A percentile compares a stretch with the other conserved stretches of the same genome.
phyloP scores from a whole-genome alignment of 2,329 filamentous ascomycete species.

The Colletotrichum sp. region DNA sequence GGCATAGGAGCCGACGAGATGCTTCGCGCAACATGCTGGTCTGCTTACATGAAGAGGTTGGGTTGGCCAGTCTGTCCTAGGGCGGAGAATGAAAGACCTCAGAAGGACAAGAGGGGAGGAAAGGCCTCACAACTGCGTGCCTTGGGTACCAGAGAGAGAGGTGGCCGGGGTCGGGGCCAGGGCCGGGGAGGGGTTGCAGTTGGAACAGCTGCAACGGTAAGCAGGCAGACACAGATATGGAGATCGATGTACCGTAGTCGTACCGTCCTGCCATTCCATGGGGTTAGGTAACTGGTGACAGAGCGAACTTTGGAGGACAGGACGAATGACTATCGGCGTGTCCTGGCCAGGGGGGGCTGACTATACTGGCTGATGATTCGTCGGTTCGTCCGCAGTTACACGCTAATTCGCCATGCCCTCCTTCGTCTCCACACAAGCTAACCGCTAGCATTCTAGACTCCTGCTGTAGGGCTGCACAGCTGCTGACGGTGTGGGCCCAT shows the following conservation, averaged over 20 bases:
- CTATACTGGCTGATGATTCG: neutral
- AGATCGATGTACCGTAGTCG: neutral
- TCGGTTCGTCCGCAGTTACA: neutral
- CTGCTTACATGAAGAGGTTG: neutral
- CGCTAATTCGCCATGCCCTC: neutral
- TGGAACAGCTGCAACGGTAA: neutral
- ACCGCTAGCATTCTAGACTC: neutral
- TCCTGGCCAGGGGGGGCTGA: neutral
- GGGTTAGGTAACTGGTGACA: neutral
- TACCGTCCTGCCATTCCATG: neutral
- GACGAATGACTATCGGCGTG: neutral
- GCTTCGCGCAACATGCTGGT: neutral
- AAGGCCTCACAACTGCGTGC: neutral
- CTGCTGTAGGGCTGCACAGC: conserved; percentile 13
- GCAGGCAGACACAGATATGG: neutral
- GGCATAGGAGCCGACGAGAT: conserved; percentile 1
- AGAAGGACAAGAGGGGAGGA: neutral
- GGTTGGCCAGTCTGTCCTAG: neutral
- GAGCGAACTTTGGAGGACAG: neutral
- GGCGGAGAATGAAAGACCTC: neutral
- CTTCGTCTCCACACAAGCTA: neutral
- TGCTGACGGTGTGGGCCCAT: conserved; percentile 5
- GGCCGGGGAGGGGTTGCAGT: neutral
- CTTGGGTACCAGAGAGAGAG: neutral
- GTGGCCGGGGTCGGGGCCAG: neutral